These are phyloP conservation scores for Dactylellina parvicollis DNA, from an alignment of 2,329 filamentous ascomycete species.

Conservation along the genomic window DNA sequence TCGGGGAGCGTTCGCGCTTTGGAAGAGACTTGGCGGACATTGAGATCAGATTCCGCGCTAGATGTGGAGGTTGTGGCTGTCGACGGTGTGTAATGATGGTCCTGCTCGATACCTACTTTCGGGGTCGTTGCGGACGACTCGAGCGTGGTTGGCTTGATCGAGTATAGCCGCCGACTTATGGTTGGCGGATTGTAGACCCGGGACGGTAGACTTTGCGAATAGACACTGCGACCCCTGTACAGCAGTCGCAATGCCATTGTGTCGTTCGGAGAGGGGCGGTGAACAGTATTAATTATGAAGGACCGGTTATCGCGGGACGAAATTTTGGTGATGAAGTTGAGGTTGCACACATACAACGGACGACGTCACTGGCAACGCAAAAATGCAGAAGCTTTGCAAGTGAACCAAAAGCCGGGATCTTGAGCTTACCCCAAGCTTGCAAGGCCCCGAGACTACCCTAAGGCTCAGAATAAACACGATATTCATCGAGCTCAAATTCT, in stretches of 20 bases:
- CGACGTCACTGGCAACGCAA: constrained; percentile 22
- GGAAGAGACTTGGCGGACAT: constrained; percentile 65
- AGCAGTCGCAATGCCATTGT: constrained; percentile 25
- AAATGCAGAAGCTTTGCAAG: background rate
- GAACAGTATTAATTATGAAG: background rate
- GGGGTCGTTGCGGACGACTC: constrained; percentile 44
- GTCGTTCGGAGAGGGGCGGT: background rate
- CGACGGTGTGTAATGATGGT: constrained; percentile 66
- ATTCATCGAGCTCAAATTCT: too few species aligned
- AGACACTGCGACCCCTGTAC: constrained; percentile 1
- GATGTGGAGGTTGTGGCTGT: constrained; percentile 61
- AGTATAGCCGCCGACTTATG: constrained; percentile 21
- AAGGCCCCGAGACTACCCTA: too few species aligned
- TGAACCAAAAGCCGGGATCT: background rate
- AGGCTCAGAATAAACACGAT: too few species aligned
- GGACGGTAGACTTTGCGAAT: background rate
- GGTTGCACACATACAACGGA: background rate
- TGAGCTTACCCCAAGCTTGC: background rate
- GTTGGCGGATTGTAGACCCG: background rate
- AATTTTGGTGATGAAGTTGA: constrained; percentile 9
- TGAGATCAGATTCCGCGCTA: constrained; percentile 61
- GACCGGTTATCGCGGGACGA: background rate
- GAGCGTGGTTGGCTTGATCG: constrained; percentile 41
- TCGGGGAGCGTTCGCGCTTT: constrained; percentile 64
- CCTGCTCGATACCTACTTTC: constrained; percentile 64